Evolutionary conservation across 75 land plant genomes (phyloP).

Genomic region (Azolla pinnata): DNA sequence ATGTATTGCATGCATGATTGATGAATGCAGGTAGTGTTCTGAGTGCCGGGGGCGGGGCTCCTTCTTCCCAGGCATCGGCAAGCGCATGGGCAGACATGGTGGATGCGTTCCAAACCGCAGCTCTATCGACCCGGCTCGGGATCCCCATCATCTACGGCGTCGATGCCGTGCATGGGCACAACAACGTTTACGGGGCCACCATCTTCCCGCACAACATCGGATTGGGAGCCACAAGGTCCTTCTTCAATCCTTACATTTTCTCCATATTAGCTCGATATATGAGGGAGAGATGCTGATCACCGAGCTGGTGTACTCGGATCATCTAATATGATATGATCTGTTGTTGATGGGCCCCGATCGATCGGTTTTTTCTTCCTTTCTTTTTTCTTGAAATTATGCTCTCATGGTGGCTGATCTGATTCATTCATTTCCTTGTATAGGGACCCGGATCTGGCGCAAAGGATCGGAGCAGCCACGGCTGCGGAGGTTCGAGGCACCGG

Average conservation of each 20-base stretch:
- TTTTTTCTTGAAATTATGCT: too few relatives aligned
- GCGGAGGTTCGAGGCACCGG: constrained; percentile 52
- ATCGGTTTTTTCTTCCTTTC: too few relatives aligned
- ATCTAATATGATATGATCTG: too few relatives aligned
- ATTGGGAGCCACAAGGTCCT: constrained; percentile 26
- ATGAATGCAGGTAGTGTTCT: constrained; percentile 30
- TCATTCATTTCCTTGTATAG: too few relatives aligned
- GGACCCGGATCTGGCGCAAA: constrained; percentile 31
- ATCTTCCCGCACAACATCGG: constrained; percentile 34
- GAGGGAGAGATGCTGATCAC: too few relatives aligned
- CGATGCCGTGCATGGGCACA: constrained; percentile 35
- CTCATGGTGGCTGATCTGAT: too few relatives aligned
- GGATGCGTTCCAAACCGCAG: constrained; percentile 25
- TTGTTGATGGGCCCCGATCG: too few relatives aligned
- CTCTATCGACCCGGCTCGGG: constrained; percentile 21
- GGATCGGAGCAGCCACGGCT: constrained; percentile 37
- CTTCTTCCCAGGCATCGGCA: constrained; percentile 20
- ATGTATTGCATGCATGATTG: too few relatives aligned
- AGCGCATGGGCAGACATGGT: constrained; percentile 24
- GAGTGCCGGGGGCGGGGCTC: constrained; percentile 36
- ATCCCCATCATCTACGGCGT: constrained; percentile 31
- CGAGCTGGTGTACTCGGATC: too few relatives aligned
- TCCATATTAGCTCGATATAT: too few relatives aligned
- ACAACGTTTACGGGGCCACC: constrained; percentile 30
- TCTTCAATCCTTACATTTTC: too few relatives aligned